phyloP scores from a whole-genome alignment of 805 yeast genomes.

The Teunomyces funiuensis region DNA sequence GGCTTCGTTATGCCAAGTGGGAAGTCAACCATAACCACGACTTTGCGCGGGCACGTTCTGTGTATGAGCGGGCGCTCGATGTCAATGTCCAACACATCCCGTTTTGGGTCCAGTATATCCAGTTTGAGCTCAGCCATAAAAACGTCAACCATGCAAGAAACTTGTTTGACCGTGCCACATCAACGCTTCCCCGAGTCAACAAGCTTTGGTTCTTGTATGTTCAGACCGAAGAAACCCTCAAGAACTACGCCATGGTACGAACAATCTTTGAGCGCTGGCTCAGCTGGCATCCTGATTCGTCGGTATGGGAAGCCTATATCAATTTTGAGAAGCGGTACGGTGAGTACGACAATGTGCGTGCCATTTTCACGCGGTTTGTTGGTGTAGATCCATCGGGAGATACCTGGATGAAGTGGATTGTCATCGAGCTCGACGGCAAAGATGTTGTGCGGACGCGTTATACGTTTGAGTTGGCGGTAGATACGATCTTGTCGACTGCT shows the following conservation, averaged over 20 bases:
- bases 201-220: conserved; percentile 86
- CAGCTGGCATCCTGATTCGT: conserved; percentile 63
- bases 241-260: conserved; percentile 61
- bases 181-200: conserved; percentile 72
- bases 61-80: conserved; percentile 83
- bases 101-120: conserved; percentile 82
- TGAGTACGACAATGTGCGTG: conserved; percentile 54
- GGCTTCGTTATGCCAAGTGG: conserved; percentile 90
- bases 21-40: conserved; percentile 78
- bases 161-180: conserved; percentile 73
- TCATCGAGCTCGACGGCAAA: conserved; percentile 54
- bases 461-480: conserved; percentile 67
- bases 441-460: conserved; percentile 51
- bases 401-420: conserved; percentile 76
- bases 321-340: conserved; percentile 70
- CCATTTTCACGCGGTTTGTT: conserved; percentile 54
- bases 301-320: conserved; percentile 75
- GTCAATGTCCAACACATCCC: conserved; percentile 76
- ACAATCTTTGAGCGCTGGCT: conserved; percentile 77
- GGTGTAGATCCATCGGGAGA: conserved; percentile 45
- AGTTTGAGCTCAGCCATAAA: conserved; percentile 67
- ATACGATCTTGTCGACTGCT: conserved; percentile 20
- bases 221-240: conserved; percentile 76
- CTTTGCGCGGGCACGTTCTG: conserved; percentile 73
- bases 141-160: conserved; percentile 89